phyloP scores from a whole-genome alignment of 805 yeast species.

The Yarrowia keelungensis region DNA sequence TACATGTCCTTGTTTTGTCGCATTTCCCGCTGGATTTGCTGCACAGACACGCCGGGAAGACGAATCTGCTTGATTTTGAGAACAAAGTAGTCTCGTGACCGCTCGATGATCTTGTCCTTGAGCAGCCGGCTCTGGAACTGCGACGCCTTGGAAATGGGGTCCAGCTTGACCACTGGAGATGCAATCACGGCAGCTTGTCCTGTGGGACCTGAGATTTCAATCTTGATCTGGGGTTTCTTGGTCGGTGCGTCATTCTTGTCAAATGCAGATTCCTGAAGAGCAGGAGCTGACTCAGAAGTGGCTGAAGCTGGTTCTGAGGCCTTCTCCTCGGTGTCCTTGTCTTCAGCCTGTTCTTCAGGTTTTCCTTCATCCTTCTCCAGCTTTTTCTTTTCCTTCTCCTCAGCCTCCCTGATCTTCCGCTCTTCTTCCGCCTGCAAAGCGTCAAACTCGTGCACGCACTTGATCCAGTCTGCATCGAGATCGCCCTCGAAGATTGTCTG shows the following conservation, averaged over 20 bases:
- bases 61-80: slow-evolving; percentile 71
- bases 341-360: not conserved
- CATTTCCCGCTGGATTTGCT: slow-evolving; percentile 71
- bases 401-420: not conserved
- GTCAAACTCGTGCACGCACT: slow-evolving; percentile 42
- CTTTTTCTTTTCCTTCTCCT: not conserved
- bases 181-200: not conserved
- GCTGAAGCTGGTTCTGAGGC: no score
- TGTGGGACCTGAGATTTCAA: slow-evolving; percentile 10
- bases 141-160: slow-evolving; percentile 42
- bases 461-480: slow-evolving; percentile 65
- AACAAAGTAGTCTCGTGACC: slow-evolving; percentile 74
- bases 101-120: slow-evolving; percentile 69
- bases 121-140: slow-evolving; percentile 57
- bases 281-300: not conserved
- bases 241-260: not conserved
- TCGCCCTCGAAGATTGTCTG: slow-evolving; percentile 64
- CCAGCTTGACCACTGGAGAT: slow-evolving; percentile 26
- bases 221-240: slow-evolving; percentile 13
- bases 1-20: slow-evolving; percentile 68
- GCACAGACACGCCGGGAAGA: slow-evolving; percentile 70
- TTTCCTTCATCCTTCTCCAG: not conserved
- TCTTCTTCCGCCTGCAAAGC: slow-evolving; percentile 16
- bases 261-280: slow-evolving; percentile 10
- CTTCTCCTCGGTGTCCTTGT: not conserved